Conservation (phyloP, 1,284 basidiomycete genomes). For the Polyporus tsugae region DNA sequence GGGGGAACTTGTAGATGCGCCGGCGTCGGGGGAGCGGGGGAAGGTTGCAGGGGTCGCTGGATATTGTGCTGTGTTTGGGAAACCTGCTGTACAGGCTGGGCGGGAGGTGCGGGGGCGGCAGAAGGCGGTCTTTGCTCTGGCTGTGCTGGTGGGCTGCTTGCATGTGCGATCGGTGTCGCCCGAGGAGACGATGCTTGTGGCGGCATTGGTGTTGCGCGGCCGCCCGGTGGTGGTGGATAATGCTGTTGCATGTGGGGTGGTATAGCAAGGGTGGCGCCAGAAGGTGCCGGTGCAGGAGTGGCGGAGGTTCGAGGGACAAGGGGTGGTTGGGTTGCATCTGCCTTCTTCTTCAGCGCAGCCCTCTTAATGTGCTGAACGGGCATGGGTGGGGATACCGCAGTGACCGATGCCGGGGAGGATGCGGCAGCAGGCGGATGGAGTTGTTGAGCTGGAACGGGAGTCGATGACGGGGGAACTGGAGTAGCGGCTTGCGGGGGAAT, state of each 20-base stretch:
- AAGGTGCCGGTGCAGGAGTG: slow-evolving; percentile 28
- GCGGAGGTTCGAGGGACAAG: slow-evolving; percentile 27
- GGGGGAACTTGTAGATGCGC: slow-evolving; percentile 21
- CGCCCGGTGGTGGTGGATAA: slow-evolving; percentile 23
- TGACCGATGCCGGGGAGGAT: slow-evolving; percentile 29
- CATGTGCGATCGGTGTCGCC: slow-evolving; percentile 25
- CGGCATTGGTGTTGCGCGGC: slow-evolving; percentile 22
- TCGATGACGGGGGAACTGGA: slow-evolving; percentile 28
- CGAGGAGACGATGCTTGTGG: slow-evolving; percentile 25
- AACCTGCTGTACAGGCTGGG: slow-evolving; percentile 8
- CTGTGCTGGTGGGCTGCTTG: slow-evolving; percentile 26
- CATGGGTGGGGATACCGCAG: slow-evolving; percentile 29
- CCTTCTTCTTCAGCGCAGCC: slow-evolving; percentile 25
- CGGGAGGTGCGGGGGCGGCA: slow-evolving; percentile 13
- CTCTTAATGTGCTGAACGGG: slow-evolving; percentile 27
- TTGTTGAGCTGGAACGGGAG: slow-evolving; percentile 27
- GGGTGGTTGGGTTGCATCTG: slow-evolving; percentile 26
- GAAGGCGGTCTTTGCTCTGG: slow-evolving; percentile 24
- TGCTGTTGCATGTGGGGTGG: slow-evolving; percentile 34
- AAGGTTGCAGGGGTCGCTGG: slow-evolving; percentile 15
- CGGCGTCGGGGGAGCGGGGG: slow-evolving; percentile 14
- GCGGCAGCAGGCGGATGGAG: slow-evolving; percentile 29
- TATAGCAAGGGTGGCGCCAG: slow-evolving; percentile 23
- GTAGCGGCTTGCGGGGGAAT: slow-evolving; percentile 25
- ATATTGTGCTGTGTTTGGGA: slow-evolving; percentile 15